phyloP scores from a whole-genome alignment of 768 basidiomycete genomes.

The Boletus subcaerulescens region DNA sequence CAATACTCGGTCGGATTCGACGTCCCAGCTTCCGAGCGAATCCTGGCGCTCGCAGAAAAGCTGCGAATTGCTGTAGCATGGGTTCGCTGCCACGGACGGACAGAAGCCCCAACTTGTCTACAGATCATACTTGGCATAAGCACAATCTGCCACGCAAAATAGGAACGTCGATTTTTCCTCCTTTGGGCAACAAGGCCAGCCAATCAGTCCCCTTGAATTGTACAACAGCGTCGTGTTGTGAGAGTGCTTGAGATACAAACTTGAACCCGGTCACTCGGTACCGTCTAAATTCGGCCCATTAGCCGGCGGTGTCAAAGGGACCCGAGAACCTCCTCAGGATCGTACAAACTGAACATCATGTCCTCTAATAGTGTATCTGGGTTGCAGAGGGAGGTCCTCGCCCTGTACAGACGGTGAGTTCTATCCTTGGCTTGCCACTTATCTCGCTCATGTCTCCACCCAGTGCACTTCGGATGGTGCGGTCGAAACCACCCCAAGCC shows the following conservation, averaged over 20 bases:
- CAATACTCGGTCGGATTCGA: slow-evolving; percentile 61
- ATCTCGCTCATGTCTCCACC: slow-evolving; percentile 5
- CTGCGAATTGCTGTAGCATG: slow-evolving; percentile 2
- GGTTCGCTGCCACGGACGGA: slow-evolving; percentile 9
- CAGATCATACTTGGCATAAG: slow-evolving; percentile 18
- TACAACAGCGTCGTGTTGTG: no score
- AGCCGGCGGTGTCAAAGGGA: slow-evolving; percentile 25
- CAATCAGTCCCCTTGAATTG: no score
- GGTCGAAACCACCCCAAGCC: slow-evolving; percentile 57
- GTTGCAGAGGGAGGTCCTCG: slow-evolving; percentile 50
- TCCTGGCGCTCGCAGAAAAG: slow-evolving; percentile 11
- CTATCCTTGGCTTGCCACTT: neutral
- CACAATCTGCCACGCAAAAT: no score
- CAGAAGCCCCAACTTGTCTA: slow-evolving; percentile 3
- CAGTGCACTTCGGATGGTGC: slow-evolving; percentile 76
- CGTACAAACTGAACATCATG: slow-evolving; percentile 18
- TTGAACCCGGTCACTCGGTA: neutral
- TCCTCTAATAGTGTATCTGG: slow-evolving; percentile 37
- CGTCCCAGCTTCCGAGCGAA: slow-evolving; percentile 16
- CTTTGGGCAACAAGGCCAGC: no score
- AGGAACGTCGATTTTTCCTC: no score
- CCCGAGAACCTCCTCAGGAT: neutral
- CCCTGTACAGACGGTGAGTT: slow-evolving; percentile 54
- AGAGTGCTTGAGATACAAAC: no score
- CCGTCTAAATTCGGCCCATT: slow-evolving; percentile 2